A percentile compares a stretch with the other conserved stretches of the same genome.
Evolutionary conservation across 2,329 filamentous ascomycete species (phyloP).

Genomic region (Dendryphion nanum): DNA sequence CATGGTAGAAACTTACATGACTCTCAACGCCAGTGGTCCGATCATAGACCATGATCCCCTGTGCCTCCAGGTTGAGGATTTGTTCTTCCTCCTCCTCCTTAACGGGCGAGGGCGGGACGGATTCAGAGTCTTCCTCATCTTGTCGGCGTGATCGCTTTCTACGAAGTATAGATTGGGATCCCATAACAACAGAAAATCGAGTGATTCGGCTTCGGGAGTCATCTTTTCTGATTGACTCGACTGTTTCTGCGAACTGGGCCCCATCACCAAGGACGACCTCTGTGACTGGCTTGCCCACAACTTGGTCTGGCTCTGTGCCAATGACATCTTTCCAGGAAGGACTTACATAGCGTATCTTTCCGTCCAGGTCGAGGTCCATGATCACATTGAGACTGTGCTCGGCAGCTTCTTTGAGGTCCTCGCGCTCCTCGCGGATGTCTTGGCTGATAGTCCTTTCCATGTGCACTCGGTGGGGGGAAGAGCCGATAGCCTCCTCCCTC

Average conservation of each 20-base stretch:
- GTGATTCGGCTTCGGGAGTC: slow-evolving; percentile 86
- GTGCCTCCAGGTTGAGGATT: slow-evolving; percentile 81
- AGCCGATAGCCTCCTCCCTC: slow-evolving; percentile 38
- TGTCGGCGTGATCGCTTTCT: slow-evolving; percentile 25
- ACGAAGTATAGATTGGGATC: slow-evolving; percentile 34
- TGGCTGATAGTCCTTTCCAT: slow-evolving; percentile 72
- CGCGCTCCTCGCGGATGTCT: slow-evolving; percentile 88
- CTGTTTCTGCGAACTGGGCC: slow-evolving; percentile 74
- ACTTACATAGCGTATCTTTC: slow-evolving; percentile 91
- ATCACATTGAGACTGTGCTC: slow-evolving; percentile 97
- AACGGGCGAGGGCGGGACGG: slow-evolving; percentile 27
- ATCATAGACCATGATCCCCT: slow-evolving; percentile 98
- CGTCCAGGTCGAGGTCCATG: slow-evolving; percentile 87
- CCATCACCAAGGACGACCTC: slow-evolving; percentile 81
- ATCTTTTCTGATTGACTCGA: slow-evolving; percentile 82
- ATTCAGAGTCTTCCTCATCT: slow-evolving; percentile 28
- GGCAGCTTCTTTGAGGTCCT: slow-evolving; percentile 91
- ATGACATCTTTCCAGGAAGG: slow-evolving; percentile 94
- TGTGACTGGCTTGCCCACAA: slow-evolving; percentile 74
- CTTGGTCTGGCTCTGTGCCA: slow-evolving; percentile 69
- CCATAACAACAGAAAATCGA: slow-evolving; percentile 37
- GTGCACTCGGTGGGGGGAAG: slow-evolving; percentile 25
- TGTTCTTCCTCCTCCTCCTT: slow-evolving; percentile 42
- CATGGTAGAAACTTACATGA: slow-evolving; percentile 69
- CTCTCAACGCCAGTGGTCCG: slow-evolving; percentile 80